Conservation (phyloP, 805 yeast genomes). For the Candida montana region DNA sequence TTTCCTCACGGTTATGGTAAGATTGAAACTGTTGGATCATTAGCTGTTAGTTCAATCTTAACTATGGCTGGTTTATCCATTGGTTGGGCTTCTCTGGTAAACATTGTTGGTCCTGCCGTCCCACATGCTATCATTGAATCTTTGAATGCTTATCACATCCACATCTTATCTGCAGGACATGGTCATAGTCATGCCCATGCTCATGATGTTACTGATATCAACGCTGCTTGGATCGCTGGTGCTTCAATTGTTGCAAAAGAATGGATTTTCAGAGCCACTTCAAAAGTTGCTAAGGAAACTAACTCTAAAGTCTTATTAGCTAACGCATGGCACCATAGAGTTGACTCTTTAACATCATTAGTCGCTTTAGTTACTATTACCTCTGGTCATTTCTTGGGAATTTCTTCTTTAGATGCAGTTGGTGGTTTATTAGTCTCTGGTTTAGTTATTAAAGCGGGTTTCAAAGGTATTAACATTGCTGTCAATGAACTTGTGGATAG, state of each 20-base stretch:
- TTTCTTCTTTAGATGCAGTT: constrained; percentile 83
- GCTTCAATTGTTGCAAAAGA: constrained; percentile 86
- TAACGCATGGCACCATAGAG: constrained; percentile 98
- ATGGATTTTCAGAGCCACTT: constrained; percentile 78
- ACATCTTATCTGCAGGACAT: constrained; percentile 35
- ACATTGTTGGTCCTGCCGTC: constrained; percentile 59
- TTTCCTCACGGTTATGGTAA: constrained; percentile 93
- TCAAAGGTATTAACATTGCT: constrained; percentile 63
- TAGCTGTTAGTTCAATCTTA: constrained; percentile 79
- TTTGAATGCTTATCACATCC: constrained; percentile 45
- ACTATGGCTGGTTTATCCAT: constrained; percentile 86
- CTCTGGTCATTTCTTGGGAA: constrained; percentile 70
- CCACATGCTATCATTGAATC: constrained; percentile 58
- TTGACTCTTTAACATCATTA: constrained; percentile 85
- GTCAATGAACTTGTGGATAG: constrained; percentile 75
- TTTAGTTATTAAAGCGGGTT: constrained; percentile 80
- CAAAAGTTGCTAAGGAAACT: constrained; percentile 67
- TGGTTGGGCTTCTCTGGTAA: constrained; percentile 77
- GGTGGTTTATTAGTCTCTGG: constrained; percentile 87
- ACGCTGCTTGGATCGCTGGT: constrained; percentile 95
- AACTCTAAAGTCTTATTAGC: constrained; percentile 90
- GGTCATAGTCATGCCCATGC: constrained; percentile 27
- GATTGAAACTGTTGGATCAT: constrained; percentile 86
- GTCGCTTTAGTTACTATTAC: constrained; percentile 88
- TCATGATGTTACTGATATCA: constrained; percentile 55